A percentile compares a stretch with the other conserved stretches of the same genome.
These are phyloP conservation scores for Populus hybrid DNA, from an alignment of 441 rosid species.

Conservation along the genomic window DNA sequence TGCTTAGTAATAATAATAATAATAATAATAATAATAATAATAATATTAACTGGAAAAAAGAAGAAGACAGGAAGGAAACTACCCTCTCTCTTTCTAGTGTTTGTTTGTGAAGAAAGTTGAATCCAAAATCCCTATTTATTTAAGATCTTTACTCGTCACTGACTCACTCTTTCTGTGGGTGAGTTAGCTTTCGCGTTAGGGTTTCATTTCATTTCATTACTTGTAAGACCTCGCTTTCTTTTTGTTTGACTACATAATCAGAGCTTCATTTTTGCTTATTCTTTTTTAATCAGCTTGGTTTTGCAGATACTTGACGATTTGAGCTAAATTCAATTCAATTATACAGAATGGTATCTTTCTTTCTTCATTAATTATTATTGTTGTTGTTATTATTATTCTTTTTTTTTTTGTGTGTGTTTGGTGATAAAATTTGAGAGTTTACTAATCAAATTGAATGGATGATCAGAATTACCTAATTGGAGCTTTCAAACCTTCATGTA, in stretches of 20 bases:
- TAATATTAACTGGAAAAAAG: background rate
- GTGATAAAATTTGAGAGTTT: background rate
- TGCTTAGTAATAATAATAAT: no score
- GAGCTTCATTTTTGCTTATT: background rate
- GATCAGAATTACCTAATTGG: constrained; percentile 82
- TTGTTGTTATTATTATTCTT: background rate
- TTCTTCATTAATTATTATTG: background rate
- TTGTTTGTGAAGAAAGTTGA: background rate
- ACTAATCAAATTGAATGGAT: background rate
- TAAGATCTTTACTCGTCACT: background rate
- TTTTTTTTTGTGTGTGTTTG: background rate
- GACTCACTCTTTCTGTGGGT: background rate
- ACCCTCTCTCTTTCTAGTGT: background rate
- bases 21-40: no score
- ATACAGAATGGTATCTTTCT: background rate
- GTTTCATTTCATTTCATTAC: background rate
- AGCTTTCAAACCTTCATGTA: constrained; percentile 95
- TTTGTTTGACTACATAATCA: background rate
- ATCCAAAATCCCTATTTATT: background rate
- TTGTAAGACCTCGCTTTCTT: background rate
- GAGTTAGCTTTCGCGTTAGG: background rate
- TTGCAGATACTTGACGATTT: background rate
- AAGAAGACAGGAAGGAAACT: background rate
- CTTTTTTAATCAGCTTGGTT: background rate
- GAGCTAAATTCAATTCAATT: background rate